Evolutionary conservation across 2,329 filamentous ascomycete species (phyloP).

Genomic region (Penicillium palitans): DNA sequence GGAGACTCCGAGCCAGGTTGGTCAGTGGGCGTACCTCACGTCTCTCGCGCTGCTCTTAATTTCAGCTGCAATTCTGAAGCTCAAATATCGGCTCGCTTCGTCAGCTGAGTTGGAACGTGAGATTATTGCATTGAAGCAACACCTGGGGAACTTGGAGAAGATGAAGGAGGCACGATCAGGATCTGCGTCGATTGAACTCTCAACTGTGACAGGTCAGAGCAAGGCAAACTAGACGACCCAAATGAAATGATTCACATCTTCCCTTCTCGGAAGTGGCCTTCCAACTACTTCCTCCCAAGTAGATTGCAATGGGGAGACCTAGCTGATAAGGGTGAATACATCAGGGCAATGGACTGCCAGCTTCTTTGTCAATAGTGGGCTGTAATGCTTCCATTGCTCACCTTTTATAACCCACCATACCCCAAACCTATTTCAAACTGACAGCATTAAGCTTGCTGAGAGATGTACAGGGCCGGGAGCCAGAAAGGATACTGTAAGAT

Average conservation of each 20-base stretch:
- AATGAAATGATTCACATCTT: neutral
- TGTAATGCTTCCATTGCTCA: too few species aligned
- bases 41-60: constrained; percentile 32
- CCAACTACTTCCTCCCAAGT: neutral
- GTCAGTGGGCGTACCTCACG: constrained; percentile 33
- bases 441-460: too few species aligned
- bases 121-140: constrained; percentile 26
- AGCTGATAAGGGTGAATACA: neutral
- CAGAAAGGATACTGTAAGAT: neutral
- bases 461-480: neutral
- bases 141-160: constrained; percentile 14
- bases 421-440: neutral
- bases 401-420: too few species aligned
- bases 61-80: constrained; percentile 29
- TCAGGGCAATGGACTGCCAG: too few species aligned
- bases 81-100: constrained; percentile 31
- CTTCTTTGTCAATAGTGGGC: too few species aligned
- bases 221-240: neutral
- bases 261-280: too few species aligned
- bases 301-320: neutral
- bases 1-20: constrained; percentile 33
- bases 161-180: constrained; percentile 10
- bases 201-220: neutral
- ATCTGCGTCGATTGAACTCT: neutral
- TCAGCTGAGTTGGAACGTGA: constrained; percentile 31